A percentile compares a stretch with the other conserved stretches of the same genome.
These are phyloP conservation scores for Adansonia rubrostipa DNA, from an alignment of 441 rosid genomes.

Conservation along the genomic window DNA sequence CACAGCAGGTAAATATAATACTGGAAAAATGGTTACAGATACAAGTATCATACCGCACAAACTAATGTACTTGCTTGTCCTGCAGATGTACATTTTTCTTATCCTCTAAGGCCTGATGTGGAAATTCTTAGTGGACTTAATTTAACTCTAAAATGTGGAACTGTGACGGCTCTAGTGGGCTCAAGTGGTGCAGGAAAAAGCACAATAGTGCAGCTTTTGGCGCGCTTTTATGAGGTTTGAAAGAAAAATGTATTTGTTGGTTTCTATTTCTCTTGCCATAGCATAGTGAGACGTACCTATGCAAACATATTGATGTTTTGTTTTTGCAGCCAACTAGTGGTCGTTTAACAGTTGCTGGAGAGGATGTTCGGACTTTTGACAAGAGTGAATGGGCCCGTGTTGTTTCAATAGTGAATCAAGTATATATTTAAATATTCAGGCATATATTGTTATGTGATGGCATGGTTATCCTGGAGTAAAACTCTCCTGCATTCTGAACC, in stretches of 20 bases:
- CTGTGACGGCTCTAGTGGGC: constrained; percentile 92
- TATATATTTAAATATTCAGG: constrained; percentile 34
- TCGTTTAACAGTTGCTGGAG: constrained; percentile 80
- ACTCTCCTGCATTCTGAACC: background rate
- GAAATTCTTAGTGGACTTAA: constrained; percentile 73
- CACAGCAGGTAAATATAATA: background rate
- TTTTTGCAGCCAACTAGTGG: constrained; percentile 82
- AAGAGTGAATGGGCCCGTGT: constrained; percentile 89
- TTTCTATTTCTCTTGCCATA: constrained; percentile 10
- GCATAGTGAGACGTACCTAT: constrained; percentile 16
- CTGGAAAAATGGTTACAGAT: background rate
- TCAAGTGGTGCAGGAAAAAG: constrained; percentile 98
- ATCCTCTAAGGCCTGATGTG: constrained; percentile 83
- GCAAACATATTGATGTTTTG: constrained; percentile 30
- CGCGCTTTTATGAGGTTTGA: constrained; percentile 88
- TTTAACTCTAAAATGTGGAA: constrained; percentile 74
- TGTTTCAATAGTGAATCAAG: constrained; percentile 95
- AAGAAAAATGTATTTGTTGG: constrained; percentile 22
- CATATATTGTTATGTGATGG: background rate
- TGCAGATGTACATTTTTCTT: constrained; percentile 85
- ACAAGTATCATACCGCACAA: background rate
- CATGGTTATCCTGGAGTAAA: background rate
- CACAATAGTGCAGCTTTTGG: constrained; percentile 89
- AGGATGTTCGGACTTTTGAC: constrained; percentile 89
- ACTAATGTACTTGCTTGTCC: constrained; percentile 31